Evolutionary conservation across 805 yeast species (phyloP), one percentile per base, ranked within the genome.

Genomic region (Metschnikowia noctiluminum): DNA sequence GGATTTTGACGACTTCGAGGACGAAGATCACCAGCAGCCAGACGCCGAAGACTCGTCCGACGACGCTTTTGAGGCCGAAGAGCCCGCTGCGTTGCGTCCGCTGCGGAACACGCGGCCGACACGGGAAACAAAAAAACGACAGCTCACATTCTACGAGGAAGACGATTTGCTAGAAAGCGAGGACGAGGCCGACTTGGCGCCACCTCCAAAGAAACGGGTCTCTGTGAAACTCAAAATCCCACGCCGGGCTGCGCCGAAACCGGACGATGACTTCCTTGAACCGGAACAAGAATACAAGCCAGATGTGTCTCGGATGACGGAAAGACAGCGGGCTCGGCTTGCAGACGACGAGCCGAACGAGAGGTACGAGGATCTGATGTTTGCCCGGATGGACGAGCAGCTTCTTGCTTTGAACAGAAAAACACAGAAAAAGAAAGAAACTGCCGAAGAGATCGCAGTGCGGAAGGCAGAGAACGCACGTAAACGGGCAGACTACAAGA

Each of bases 391-490:
- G 53, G 69, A 62, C 45, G 65, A 62, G 35, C 54, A 49, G 32
- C 51, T 55, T 28, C 52, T 48, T 12, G 55, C 52, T 27, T 51
- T 58, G 40, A 56, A 72, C 42, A 63, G 72, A 9, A 73, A 72
- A 50, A 74, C 73, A 42, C 66, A 69, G 27, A 81, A 81, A 62
- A 79, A 78, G 52, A 75, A 76, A 34, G 76, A 87, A 46, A 84
- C 95, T 0, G 96, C 85, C 49, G 97, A 92, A 64, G 96, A 91
- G 67, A 77, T 83, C 36, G 88, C 87, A 41, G 66, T 89, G 50
- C 78, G 90, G 40, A 82, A 90, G 53, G 88, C 95, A 0, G 99
- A 92, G 63, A 84, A 81, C 59, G 92, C 97, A 0, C 78, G 98
- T 59, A 82, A 90, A 65, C 77, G 99, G 55, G 87, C 87, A 64